phyloP scores from a whole-genome alignment of 163 green algal genomes.

The Smithsoniella earleae region DNA sequence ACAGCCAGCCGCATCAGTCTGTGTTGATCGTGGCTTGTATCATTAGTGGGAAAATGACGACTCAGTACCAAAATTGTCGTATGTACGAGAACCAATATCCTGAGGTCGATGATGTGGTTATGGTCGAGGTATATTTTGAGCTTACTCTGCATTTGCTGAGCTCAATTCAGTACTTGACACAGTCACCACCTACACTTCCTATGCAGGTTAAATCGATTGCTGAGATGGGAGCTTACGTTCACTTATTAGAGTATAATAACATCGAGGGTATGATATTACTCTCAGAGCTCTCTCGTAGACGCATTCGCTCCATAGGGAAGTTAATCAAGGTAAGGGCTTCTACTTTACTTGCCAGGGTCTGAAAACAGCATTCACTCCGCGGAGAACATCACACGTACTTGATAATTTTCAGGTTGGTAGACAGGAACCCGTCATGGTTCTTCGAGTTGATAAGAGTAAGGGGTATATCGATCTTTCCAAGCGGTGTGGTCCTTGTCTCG shows the following conservation, averaged over 20 bases:
- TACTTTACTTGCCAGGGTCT: too few relatives aligned
- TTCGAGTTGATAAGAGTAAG: conserved; percentile 99
- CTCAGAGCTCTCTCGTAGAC: conserved; percentile 88
- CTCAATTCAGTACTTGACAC: too few relatives aligned
- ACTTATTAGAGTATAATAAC: conserved; percentile 93
- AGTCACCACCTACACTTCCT: background rate
- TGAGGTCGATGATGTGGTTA: conserved; percentile 97
- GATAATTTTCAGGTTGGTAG: conserved; percentile 75
- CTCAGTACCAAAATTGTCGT: conserved; percentile 54
- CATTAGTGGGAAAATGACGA: too few relatives aligned
- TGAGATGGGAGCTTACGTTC: conserved; percentile 98
- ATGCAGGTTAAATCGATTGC: conserved; percentile 91
- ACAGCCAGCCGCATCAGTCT: too few relatives aligned
- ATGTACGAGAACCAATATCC: conserved; percentile 90
- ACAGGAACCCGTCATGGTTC: conserved; percentile 97
- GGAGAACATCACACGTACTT: too few relatives aligned
- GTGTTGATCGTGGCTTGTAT: too few relatives aligned
- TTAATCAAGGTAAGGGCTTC: conserved; percentile 97
- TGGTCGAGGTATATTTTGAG: conserved; percentile 71
- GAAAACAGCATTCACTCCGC: too few relatives aligned
- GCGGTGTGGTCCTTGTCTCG: conserved; percentile 37
- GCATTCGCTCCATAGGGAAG: conserved; percentile 97
- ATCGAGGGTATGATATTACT: conserved; percentile 99
- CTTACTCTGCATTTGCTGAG: too few relatives aligned
- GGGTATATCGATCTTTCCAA: conserved; percentile 99